Base-by-base conservation (phyloP, 805 yeast species). In the Lachancea kluyveri region DNA sequence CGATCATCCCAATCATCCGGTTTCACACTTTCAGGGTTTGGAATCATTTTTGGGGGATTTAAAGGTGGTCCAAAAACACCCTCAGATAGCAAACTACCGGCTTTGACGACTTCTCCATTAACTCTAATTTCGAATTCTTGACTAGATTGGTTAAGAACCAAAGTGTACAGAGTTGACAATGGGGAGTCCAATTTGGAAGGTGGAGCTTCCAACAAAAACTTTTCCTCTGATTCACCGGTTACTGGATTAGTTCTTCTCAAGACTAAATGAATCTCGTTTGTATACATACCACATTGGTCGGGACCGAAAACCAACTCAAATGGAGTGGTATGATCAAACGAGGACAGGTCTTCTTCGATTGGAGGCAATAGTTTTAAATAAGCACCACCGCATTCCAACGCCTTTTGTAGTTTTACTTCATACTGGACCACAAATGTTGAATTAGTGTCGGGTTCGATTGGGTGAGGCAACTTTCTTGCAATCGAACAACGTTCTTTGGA, bases 251-350 rank as follows among this genome's bases (percentile, higher is more conserved):
- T 65, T 46, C 82, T 70, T 36, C 68, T 72, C 38, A 86, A 48
- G 35, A 86, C 82, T 43, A 87, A 74, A 50, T 83, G 94, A 20
- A 88, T 78, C 57, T 77, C 81, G 62, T 86, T 83, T 26, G 79
- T 70, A 21, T 41, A 43, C 32, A 75, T 52, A 3, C 94, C 95
- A 62, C 96, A 88, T 54, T 72, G 75, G 59, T 88, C 96, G 26
- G 96, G 96, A 13, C 96, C 96, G 63, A 88, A 88, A 90, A 88
- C 81, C 42, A 88, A 62, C 57, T 81, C 86, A 60, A 80, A 85
- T 3, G 94, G 70, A 17, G 67, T 75, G 39, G 73, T 70, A 42
- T 64, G 57, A 1, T 52, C 64, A 15, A 59, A 53, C 26, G 59
- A 40, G 10, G 57, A 50, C 3, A 57, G 46, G 6, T 65, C 70